These are phyloP conservation scores for Tulasnella sp. DNA, from an alignment of 768 basidiomycete species.

Conservation along the genomic window DNA sequence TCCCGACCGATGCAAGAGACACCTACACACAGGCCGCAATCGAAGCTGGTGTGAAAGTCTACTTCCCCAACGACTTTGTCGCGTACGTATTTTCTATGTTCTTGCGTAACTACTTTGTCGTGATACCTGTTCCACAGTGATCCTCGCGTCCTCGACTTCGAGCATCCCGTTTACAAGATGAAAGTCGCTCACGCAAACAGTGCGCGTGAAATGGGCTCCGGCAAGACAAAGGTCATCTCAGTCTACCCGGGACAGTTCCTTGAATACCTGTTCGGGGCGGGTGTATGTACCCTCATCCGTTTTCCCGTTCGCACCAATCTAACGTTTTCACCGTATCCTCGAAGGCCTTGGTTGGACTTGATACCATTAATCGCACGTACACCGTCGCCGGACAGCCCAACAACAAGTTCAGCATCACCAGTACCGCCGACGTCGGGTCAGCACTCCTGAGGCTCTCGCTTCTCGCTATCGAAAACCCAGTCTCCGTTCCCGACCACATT, in stretches of 20 bases:
- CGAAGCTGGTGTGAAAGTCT: conserved; percentile 13
- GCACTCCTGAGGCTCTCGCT: not conserved
- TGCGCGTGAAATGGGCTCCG: not conserved
- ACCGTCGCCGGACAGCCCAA: not conserved
- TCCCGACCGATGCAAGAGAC: not conserved
- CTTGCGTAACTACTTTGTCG: not conserved
- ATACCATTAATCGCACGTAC: conserved; percentile 8
- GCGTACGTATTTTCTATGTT: not conserved
- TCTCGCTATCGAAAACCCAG: conserved; percentile 9
- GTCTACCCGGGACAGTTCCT: conserved; percentile 16
- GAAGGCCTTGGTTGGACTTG: conserved; percentile 19
- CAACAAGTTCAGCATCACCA: conserved; percentile 13
- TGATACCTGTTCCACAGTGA: not conserved
- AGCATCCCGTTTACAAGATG: not conserved
- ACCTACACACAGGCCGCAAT: not conserved
- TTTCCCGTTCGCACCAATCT: not conserved
- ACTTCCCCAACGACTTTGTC: conserved; percentile 21
- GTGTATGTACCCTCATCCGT: not conserved
- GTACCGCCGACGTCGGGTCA: conserved; percentile 16
- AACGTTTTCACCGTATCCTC: not conserved
- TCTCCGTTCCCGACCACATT: conserved; percentile 17
- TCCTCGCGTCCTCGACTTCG: not conserved
- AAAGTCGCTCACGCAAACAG: not conserved
- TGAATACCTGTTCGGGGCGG: conserved; percentile 4
- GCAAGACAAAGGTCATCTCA: conserved; percentile 4